A percentile compares a stretch with the other conserved stretches of the same genome.
These are phyloP conservation scores for Termitomyces sp. DNA, from an alignment of 768 basidiomycete species.

Conservation along the genomic window DNA sequence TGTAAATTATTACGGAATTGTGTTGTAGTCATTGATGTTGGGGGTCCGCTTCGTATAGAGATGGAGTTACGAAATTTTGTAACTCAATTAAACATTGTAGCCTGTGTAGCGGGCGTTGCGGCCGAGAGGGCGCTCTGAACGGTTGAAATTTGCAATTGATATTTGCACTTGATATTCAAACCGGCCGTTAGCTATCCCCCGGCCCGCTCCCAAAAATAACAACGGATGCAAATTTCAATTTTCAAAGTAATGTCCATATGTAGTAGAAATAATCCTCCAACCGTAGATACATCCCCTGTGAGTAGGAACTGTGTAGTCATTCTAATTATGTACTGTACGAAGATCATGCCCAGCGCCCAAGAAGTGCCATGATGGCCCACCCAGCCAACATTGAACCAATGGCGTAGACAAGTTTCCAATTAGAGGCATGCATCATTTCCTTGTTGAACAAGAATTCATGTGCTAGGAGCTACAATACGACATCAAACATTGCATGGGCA, in stretches of 20 bases:
- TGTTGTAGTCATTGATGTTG: too few relatives aligned
- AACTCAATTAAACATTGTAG: too few relatives aligned
- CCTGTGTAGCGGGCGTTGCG: too few relatives aligned
- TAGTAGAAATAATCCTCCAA: not conserved
- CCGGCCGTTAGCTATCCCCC: not conserved
- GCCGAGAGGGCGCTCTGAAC: too few relatives aligned
- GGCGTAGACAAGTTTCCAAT: conserved; percentile 65
- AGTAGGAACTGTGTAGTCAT: not conserved
- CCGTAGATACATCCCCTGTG: not conserved
- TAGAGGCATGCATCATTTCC: conserved; percentile 74
- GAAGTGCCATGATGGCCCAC: conserved; percentile 84
- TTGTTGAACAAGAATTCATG: conserved; percentile 94
- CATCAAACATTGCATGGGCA: conserved; percentile 7
- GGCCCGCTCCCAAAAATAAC: conserved; percentile 2
- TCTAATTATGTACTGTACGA: not conserved
- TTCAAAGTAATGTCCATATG: not conserved
- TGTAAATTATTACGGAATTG: too few relatives aligned
- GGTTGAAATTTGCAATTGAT: too few relatives aligned
- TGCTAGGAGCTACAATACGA: conserved; percentile 61
- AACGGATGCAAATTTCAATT: not conserved
- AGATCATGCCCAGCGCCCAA: conserved; percentile 83
- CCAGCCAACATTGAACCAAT: conserved; percentile 79
- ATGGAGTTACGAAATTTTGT: too few relatives aligned
- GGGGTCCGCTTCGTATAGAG: too few relatives aligned
- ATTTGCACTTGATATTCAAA: too few relatives aligned